A percentile compares a stretch with the other conserved stretches of the same genome.
Conservation (phyloP, 352 stramenopile species). For the Globisporangium solare region DNA sequence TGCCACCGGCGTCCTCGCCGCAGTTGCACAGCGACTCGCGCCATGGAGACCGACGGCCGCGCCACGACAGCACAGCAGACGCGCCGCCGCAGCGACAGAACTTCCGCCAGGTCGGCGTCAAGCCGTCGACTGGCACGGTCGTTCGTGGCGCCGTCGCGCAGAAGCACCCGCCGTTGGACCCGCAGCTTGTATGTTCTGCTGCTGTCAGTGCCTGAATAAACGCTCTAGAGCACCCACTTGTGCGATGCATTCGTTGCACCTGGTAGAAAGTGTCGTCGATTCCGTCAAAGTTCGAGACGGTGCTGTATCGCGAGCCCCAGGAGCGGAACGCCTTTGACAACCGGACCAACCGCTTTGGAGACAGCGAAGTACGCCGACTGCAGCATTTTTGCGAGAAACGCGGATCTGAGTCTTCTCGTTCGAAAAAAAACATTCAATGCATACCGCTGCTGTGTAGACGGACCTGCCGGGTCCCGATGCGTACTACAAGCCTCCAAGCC, state of each 20-base stretch:
- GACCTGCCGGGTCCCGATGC: constrained; percentile 61
- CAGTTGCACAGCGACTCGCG: background rate
- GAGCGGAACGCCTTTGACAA: constrained; percentile 68
- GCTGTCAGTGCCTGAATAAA: no score
- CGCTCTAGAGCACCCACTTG: background rate
- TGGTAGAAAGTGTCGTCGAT: constrained; percentile 60
- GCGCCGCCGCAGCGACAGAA: constrained; percentile 27
- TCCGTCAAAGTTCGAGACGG: constrained; percentile 75
- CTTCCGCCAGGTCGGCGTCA: constrained; percentile 64
- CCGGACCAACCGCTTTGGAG: constrained; percentile 60
- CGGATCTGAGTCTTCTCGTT: background rate
- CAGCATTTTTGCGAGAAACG: constrained; percentile 9
- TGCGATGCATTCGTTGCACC: constrained; percentile 1
- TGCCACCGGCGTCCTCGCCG: background rate
- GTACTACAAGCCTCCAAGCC: constrained; percentile 60
- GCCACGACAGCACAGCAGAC: constrained; percentile 1
- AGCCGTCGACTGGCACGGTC: constrained; percentile 23
- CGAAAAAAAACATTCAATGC: no score
- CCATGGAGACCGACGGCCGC: background rate
- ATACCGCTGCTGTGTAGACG: constrained; percentile 31
- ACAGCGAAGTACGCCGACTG: constrained; percentile 27
- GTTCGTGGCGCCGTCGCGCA: constrained; percentile 16
- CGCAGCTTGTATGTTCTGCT: constrained; percentile 14
- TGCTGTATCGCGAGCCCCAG: constrained; percentile 50
- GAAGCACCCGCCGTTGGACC: constrained; percentile 13